Evolutionary conservation across 1,284 basidiomycete species (phyloP).

Genomic region (Limonomyces culmigenus): DNA sequence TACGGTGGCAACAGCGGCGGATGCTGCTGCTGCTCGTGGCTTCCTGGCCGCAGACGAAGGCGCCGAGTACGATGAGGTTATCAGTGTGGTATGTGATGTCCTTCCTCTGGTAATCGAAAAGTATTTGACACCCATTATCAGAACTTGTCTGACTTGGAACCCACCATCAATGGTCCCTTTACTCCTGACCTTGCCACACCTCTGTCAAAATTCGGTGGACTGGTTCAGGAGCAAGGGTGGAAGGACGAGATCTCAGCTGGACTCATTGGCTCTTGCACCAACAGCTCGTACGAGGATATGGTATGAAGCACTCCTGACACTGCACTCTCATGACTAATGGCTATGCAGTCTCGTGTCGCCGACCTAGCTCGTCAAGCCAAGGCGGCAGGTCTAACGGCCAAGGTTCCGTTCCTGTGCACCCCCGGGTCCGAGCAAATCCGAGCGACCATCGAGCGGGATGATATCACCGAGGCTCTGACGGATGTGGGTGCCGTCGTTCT

Average conservation of each 20-base stretch:
- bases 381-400: conserved; percentile 63
- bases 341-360: conserved; percentile 70
- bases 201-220: conserved; percentile 75
- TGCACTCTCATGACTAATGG: no score
- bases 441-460: conserved; percentile 93
- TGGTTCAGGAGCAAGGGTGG: conserved; percentile 78
- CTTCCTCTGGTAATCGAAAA: not conserved
- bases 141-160: conserved; percentile 87
- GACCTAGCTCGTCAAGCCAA: conserved; percentile 86
- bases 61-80: conserved; percentile 91
- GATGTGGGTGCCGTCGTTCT: conserved; percentile 84
- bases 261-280: conserved; percentile 95
- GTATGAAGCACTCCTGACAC: conserved; percentile 19
- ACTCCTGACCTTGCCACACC: conserved; percentile 96
- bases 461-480: conserved; percentile 67
- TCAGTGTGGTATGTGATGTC: conserved; percentile 65
- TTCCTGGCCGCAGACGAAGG: conserved; percentile 78
- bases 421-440: conserved; percentile 97
- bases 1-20: conserved; percentile 80
- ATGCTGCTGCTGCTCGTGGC: conserved; percentile 62
- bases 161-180: conserved; percentile 94
- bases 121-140: conserved; percentile 13
- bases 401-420: conserved; percentile 93
- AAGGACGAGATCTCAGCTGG: conserved; percentile 84
- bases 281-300: conserved; percentile 95